Percentiles rank a stretch among this genome's conserved stretches.
Conservation (phyloP, 202 grass and related monocot species). For the Sporobolus alterniflorus region DNA sequence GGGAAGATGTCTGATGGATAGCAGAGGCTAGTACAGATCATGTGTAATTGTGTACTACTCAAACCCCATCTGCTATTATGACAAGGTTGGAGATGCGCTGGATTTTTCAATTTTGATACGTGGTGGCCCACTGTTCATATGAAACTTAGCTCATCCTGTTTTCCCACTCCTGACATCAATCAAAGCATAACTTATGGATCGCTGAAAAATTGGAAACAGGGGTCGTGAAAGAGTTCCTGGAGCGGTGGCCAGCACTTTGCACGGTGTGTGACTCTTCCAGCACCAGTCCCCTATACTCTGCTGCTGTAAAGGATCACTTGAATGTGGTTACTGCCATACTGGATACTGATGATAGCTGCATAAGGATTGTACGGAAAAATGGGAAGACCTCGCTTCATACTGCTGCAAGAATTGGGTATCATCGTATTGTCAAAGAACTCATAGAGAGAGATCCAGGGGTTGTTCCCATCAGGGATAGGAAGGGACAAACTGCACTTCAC, state of each 20-base stretch:
- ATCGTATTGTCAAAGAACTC: conserved; percentile 79
- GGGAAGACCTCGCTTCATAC: conserved; percentile 92
- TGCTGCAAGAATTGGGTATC: conserved; percentile 79
- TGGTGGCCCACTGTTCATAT: neutral
- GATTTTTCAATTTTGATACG: neutral
- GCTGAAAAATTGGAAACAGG: conserved; percentile 48
- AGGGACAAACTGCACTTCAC: conserved; percentile 98
- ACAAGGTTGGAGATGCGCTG: neutral
- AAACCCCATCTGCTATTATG: neutral
- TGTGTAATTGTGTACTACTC: neutral
- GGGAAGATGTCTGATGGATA: neutral
- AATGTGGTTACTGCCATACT: conserved; percentile 92
- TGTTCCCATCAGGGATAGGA: conserved; percentile 84
- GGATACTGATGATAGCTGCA: conserved; percentile 55
- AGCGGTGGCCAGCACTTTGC: conserved; percentile 71
- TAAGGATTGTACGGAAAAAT: conserved; percentile 90
- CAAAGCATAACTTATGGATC: neutral
- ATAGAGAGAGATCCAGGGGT: conserved; percentile 79
- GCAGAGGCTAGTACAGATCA: neutral
- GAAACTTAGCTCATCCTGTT: neutral
- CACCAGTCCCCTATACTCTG: conserved; percentile 90
- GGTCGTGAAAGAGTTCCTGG: conserved; percentile 78
- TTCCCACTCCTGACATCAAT: neutral
- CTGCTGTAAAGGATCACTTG: conserved; percentile 87
- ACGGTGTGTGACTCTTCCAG: conserved; percentile 79